Evolutionary conservation across 148 eudicot species (phyloP).

Genomic region (Euryodendron excelsum): DNA sequence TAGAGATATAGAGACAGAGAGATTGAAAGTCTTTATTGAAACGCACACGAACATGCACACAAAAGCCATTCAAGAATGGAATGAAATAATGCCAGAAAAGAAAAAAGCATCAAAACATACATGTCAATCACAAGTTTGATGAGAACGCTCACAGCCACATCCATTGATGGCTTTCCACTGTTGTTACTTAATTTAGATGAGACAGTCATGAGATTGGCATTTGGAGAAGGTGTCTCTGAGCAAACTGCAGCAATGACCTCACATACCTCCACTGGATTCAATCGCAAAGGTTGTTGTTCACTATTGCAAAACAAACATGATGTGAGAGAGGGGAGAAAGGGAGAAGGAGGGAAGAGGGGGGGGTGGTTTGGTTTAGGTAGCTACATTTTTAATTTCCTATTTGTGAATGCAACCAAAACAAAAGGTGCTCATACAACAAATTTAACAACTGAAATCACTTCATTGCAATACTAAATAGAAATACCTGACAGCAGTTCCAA

Average conservation of each 20-base stretch:
- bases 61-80: neutral
- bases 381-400: neutral
- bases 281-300: constrained; percentile 90
- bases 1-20: constrained; percentile 3
- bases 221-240: constrained; percentile 68
- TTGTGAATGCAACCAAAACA: neutral
- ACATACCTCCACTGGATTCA: constrained; percentile 82
- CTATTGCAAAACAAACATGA: constrained; percentile 38
- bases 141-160: constrained; percentile 95
- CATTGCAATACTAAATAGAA: neutral
- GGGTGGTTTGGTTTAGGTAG: too few species aligned
- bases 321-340: neutral
- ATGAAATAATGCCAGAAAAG: neutral
- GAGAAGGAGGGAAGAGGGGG: neutral
- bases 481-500: neutral
- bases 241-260: constrained; percentile 97
- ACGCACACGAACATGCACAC: neutral
- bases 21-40: neutral
- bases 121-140: constrained; percentile 98
- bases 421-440: neutral
- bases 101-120: constrained; percentile 46
- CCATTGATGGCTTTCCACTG: constrained; percentile 82
- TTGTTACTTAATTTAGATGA: constrained; percentile 70
- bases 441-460: neutral
- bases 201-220: constrained; percentile 51